Conservation (phyloP, 129 eudicot species). For the Flaveria trinervia region DNA sequence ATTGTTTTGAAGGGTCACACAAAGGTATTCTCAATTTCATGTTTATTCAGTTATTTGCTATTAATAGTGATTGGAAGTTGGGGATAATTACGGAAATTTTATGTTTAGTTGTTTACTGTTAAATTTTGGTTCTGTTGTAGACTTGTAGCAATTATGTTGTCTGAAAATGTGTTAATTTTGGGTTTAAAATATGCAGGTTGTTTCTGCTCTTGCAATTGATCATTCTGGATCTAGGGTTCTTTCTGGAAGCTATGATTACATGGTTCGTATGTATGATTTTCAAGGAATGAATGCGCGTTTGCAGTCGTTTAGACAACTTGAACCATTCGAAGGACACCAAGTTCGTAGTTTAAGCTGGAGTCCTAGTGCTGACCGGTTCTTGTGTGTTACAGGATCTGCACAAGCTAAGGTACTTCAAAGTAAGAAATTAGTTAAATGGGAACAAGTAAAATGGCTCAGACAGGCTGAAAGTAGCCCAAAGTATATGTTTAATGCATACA, state of each 20-base stretch:
- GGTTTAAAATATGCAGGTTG: constrained; percentile 55
- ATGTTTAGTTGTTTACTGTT: background rate
- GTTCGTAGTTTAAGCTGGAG: constrained; percentile 98
- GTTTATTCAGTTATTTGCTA: background rate
- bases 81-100: background rate
- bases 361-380: constrained; percentile 82
- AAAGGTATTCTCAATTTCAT: constrained; percentile 49
- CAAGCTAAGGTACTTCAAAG: constrained; percentile 77
- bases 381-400: constrained; percentile 97
- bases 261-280: constrained; percentile 96
- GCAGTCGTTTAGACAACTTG: constrained; percentile 92
- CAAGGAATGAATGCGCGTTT: constrained; percentile 99
- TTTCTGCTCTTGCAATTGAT: constrained; percentile 92
- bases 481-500: background rate
- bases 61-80: background rate
- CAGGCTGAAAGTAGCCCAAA: background rate
- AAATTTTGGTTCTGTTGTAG: background rate
- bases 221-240: constrained; percentile 93
- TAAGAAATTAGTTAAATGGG: background rate
- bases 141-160: background rate
- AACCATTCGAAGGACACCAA: constrained; percentile 99
- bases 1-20: constrained; percentile 92
- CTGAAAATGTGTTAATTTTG: constrained; percentile 4
- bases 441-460: background rate
- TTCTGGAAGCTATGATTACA: constrained; percentile 93